Base-by-base conservation (phyloP, 1,284 basidiomycete species). In the Clitocybe nebularis region DNA sequence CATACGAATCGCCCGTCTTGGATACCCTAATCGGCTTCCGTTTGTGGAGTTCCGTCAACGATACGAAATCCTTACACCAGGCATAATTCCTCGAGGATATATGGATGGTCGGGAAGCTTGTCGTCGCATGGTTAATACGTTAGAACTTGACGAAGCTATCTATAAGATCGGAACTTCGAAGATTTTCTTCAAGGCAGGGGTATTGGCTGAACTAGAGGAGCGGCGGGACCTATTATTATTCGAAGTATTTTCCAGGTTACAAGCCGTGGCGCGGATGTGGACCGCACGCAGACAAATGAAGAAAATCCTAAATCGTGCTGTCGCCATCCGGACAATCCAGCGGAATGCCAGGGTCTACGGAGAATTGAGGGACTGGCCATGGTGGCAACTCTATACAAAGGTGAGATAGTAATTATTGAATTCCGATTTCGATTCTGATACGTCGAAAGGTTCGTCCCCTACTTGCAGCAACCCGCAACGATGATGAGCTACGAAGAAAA, bases 131-230 rank as follows among this genome's bases (percentile, higher is more conserved):
- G 89, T 97, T 34, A 85, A 86, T 48, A 81, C 90, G 3, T 73
- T 99, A 28, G 89, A 95, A 43, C 77, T 99, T 14, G 93, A 97
- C 61, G 80, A 84, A 43, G 72, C 79, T 0, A 78, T 84, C 17
- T 98, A 86, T 74, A 89, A 88, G 56, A 90, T 99, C 48, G 96
- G 96, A 5, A 90, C 91, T 0, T 96, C 93, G 33, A 99, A 99
- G 71, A 91, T 98, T 52, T 99, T 99, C 71, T 99, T 99, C 82
- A 99, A 98, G 63, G 94, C 96, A 1, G 95, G 95, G 4, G 93
- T 98, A 1, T 77, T 99, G 7, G 96, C 96, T n/a, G 94, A 97
- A 57, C 77, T 99, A 21, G 96, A 99, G 65, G 96, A 98, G 57
- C 78, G 91, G 14, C 72, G 96, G 13, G 96, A 99, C 62, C 73